Evolutionary conservation across 768 basidiomycete species (phyloP), one percentile per base, ranked within the genome.

Genomic region (Phlebiopsis gigantea): DNA sequence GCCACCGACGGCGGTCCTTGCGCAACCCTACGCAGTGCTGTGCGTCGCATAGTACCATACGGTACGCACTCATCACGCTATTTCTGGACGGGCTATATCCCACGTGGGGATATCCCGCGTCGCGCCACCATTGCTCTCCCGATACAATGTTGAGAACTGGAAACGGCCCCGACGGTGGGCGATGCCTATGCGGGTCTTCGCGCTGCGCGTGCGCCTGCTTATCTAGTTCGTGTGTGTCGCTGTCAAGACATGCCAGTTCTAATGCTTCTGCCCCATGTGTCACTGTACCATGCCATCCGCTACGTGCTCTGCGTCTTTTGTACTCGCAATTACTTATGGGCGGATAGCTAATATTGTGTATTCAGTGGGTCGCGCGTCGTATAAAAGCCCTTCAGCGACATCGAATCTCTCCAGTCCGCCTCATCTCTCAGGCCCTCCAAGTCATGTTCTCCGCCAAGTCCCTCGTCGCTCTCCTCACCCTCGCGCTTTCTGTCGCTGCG

Each of bases 381-480:
- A 57, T 57, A 57, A 28, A 57, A 44, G 49, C 41, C 19, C 21
- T 21, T 10, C 12, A 5, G 8, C 10, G 26, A 8, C 17, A 45
- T 46, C 19, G 48, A 46, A 22, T 50, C 21, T 51, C 55, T 28
- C 47, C 55, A 28, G 46, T n/a, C 26, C 24, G 19, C 50, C 56
- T 31, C 56, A 46, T 34, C 59, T 54, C 39, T 45, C 39, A 39
- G 39, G 28, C 43, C n/a, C 30, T 12, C 34, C 26, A 19, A 30
- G 39, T 42, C 53, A 68, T 66, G 65, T 55, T 61, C 57, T 57
- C 57, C 57, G 57, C 57, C 39, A 59, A 61, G 51, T 55, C 64
- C 26, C 64, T 68, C 58, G 55, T 67, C 60, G 55, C 63, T n/a
- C 46, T 64, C 24, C 57, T 68, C 51, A 31, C 65, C 30, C 60